Percentiles rank a stretch among this genome's conserved stretches.
These are phyloP conservation scores for Fusarium setosum DNA, from an alignment of 2,329 filamentous ascomycete species.

Conservation along the genomic window DNA sequence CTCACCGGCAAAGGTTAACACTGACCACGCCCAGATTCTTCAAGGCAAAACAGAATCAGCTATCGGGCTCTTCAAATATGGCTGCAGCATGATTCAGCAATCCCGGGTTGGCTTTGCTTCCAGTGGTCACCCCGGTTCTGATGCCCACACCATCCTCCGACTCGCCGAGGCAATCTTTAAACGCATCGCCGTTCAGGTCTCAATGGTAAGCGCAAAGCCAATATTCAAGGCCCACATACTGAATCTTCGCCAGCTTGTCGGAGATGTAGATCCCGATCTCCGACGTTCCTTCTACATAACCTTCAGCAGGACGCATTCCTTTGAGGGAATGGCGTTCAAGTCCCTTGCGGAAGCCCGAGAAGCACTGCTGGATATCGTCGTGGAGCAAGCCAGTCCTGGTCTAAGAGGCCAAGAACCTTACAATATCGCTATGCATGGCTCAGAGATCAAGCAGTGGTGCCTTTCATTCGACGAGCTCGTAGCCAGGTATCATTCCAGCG, in stretches of 20 bases:
- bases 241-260: slow-evolving; percentile 4
- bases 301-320: neutral
- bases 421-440: neutral
- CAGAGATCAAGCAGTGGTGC: slow-evolving; percentile 11
- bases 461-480: slow-evolving; percentile 8
- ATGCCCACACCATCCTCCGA: neutral
- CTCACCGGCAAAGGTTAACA: accelerated
- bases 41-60: slow-evolving; percentile 26
- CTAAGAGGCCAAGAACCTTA: slow-evolving; percentile 8
- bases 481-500: neutral
- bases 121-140: neutral
- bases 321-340: neutral
- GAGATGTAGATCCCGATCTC: slow-evolving; percentile 4
- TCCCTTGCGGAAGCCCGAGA: slow-evolving; percentile 15
- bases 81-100: slow-evolving; percentile 24
- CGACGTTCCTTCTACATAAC: neutral
- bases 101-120: neutral
- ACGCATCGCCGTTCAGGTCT: slow-evolving; percentile 14
- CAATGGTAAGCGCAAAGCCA: slow-evolving; percentile 1
- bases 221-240: neutral
- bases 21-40: slow-evolving; percentile 1
- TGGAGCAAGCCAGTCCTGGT: slow-evolving; percentile 19
- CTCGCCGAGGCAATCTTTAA: slow-evolving; percentile 12
- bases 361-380: slow-evolving; percentile 8
- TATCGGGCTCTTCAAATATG: slow-evolving; percentile 25